These are phyloP conservation scores for Aphanomyces stellatus DNA, from an alignment of 352 stramenopile species.

Conservation along the genomic window DNA sequence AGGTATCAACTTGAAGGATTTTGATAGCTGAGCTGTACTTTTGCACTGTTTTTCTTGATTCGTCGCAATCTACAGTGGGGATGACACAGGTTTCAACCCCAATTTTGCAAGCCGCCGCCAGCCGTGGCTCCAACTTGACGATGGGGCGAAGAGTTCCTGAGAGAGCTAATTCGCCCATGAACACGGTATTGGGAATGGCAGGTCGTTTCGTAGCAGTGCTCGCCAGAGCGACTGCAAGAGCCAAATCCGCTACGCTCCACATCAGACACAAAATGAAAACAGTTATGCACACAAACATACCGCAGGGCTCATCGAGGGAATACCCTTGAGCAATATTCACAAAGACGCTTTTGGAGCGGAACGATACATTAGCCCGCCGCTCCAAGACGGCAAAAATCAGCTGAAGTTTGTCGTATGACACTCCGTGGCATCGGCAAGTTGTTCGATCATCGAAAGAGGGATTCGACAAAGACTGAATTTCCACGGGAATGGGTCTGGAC, in stretches of 20 bases:
- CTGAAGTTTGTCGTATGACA: slow-evolving; percentile 84
- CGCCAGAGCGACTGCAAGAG: slow-evolving; percentile 60
- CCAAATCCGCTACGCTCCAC: slow-evolving; percentile 41
- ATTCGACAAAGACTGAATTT: slow-evolving; percentile 91
- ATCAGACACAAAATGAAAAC: background rate
- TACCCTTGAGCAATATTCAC: slow-evolving; percentile 82
- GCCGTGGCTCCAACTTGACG: slow-evolving; percentile 72
- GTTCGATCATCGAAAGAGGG: slow-evolving; percentile 23
- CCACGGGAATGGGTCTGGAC: slow-evolving; percentile 87
- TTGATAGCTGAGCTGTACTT: slow-evolving; percentile 31
- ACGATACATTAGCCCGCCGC: slow-evolving; percentile 77
- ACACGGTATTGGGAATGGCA: slow-evolving; percentile 46
- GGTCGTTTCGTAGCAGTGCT: slow-evolving; percentile 53
- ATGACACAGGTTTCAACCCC: slow-evolving; percentile 66
- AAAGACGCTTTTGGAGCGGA: slow-evolving; percentile 72
- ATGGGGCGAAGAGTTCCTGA: slow-evolving; percentile 69
- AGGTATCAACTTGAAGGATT: slow-evolving; percentile 16
- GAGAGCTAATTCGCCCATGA: slow-evolving; percentile 72
- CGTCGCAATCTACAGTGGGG: slow-evolving; percentile 38
- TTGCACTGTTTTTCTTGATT: slow-evolving; percentile 32
- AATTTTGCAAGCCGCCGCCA: slow-evolving; percentile 74
- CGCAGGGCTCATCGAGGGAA: slow-evolving; percentile 64
- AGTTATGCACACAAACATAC: slow-evolving; percentile 8
- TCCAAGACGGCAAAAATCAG: slow-evolving; percentile 95
- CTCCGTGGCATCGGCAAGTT: slow-evolving; percentile 64